These are phyloP conservation scores for Hanseniaspora hatyaiensis DNA, from an alignment of 805 yeast genomes.

Conservation along the genomic window DNA sequence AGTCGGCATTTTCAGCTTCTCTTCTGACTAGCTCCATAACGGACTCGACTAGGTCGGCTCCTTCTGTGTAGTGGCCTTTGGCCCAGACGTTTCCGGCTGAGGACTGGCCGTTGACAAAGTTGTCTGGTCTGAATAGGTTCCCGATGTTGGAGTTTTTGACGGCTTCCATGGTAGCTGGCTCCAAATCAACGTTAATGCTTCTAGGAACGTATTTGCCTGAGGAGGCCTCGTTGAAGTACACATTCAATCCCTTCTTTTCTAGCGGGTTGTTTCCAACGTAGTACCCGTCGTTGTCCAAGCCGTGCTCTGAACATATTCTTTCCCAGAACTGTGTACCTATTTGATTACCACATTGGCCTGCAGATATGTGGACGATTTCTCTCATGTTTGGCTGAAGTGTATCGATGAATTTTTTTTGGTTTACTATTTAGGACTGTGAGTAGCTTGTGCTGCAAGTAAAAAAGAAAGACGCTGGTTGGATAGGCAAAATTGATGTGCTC, in stretches of 20 bases:
- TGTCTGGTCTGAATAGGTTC: slow-evolving; percentile 82
- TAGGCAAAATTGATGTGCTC: no score
- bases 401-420: not conserved
- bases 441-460: no score
- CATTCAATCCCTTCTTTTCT: slow-evolving; percentile 54
- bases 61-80: slow-evolving; percentile 92
- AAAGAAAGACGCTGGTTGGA: no score
- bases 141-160: slow-evolving; percentile 75
- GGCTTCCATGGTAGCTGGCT: slow-evolving; percentile 85
- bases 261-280: slow-evolving; percentile 50
- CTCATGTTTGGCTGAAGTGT: slow-evolving; percentile 20
- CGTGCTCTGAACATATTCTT: slow-evolving; percentile 81
- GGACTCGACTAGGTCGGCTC: slow-evolving; percentile 84
- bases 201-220: slow-evolving; percentile 87
- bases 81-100: slow-evolving; percentile 98
- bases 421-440: no score
- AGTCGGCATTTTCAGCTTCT: slow-evolving; percentile 87
- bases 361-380: slow-evolving; percentile 75
- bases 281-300: slow-evolving; percentile 62
- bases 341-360: slow-evolving; percentile 99
- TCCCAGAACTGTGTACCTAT: slow-evolving; percentile 94
- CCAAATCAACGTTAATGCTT: slow-evolving; percentile 83
- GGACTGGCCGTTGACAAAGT: slow-evolving; percentile 76
- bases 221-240: slow-evolving; percentile 78
- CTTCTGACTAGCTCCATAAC: slow-evolving; percentile 84